These are phyloP conservation scores for Clavispora carvajalis DNA, from an alignment of 805 yeast species.

Conservation along the genomic window DNA sequence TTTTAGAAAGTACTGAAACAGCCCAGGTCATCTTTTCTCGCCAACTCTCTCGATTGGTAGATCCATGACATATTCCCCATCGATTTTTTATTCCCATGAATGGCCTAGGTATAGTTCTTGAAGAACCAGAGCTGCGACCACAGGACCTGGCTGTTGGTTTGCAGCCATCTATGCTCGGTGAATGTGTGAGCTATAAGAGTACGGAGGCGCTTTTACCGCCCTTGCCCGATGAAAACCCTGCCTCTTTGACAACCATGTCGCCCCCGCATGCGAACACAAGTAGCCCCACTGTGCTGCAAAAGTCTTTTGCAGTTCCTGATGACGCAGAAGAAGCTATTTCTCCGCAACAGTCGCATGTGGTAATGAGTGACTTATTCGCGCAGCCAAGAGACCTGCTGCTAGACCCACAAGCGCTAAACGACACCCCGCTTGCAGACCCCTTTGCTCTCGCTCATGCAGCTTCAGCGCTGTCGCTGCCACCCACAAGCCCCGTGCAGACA, in stretches of 20 bases:
- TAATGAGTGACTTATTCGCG: conserved; percentile 1
- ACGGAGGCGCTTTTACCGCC: conserved; percentile 21
- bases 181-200: conserved; percentile 1
- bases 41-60: neutral
- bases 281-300: neutral
- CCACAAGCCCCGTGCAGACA: conserved; percentile 9
- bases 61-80: neutral
- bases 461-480: conserved; percentile 1
- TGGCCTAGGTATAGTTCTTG: conserved; percentile 17
- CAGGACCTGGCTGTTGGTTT: conserved; percentile 8
- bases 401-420: conserved; percentile 1
- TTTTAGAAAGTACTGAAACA: too few species aligned
- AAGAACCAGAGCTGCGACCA: conserved; percentile 12
- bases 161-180: conserved; percentile 12
- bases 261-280: conserved; percentile 3
- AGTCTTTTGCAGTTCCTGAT: neutral
- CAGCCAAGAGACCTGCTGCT: neutral
- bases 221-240: conserved; percentile 12
- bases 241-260: conserved; percentile 4
- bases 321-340: neutral
- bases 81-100: conserved; percentile 5
- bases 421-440: neutral
- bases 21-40: too few species aligned
- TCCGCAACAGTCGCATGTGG: neutral
- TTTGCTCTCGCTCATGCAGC: neutral